These are phyloP conservation scores for Papiliotrema fonsecae DNA, from an alignment of 1,284 basidiomycete species.

Conservation along the genomic window DNA sequence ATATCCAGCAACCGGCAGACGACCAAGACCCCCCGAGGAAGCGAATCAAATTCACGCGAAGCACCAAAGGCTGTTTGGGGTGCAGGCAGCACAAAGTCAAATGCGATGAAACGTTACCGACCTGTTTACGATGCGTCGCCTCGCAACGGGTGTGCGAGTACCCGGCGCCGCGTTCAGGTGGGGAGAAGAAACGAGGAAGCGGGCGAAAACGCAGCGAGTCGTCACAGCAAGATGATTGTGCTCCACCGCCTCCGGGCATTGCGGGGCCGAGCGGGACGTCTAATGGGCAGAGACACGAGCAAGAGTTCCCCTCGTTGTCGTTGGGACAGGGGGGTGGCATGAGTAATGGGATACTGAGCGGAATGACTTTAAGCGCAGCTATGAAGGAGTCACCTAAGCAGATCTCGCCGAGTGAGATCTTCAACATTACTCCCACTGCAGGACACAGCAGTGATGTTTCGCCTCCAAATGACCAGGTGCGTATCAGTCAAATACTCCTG, in stretches of 20 bases:
- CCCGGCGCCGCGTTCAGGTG: conserved; percentile 5
- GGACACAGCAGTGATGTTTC: not conserved
- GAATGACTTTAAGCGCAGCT: not conserved
- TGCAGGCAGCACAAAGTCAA: conserved; percentile 27
- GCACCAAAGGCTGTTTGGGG: conserved; percentile 19
- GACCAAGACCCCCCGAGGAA: conserved; percentile 2
- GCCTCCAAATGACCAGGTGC: not conserved
- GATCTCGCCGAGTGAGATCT: conserved; percentile 7
- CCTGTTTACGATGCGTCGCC: conserved; percentile 23
- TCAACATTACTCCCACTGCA: conserved; percentile 2
- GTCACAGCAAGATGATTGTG: not conserved
- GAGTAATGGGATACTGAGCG: not conserved
- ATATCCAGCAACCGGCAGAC: not conserved
- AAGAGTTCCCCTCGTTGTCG: not conserved
- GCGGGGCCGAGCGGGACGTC: not conserved
- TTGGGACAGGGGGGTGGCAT: not conserved
- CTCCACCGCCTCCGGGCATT: not conserved
- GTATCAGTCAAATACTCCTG: too few relatives aligned
- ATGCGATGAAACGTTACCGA: conserved; percentile 26
- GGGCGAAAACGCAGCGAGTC: not conserved
- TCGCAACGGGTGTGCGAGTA: conserved; percentile 20
- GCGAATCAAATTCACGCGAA: conserved; percentile 18
- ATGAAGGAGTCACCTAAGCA: not conserved
- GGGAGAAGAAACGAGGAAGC: conserved; percentile 6
- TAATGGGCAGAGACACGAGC: not conserved